Evolutionary conservation across 306 rosid genomes (phyloP).

Genomic region (Lagenaria siceraria): DNA sequence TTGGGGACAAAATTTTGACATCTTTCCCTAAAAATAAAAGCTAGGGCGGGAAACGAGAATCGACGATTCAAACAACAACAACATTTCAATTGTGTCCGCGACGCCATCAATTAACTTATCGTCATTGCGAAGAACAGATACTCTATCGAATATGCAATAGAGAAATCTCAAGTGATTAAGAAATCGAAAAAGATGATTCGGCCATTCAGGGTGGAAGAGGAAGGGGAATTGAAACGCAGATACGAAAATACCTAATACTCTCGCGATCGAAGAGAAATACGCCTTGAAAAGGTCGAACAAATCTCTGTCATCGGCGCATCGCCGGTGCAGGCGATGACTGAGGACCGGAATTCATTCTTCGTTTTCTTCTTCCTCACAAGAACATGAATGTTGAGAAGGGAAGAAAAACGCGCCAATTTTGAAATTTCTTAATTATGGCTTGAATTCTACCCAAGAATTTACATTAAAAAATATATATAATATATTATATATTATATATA

Average conservation of each 20-base stretch:
- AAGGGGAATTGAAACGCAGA: neutral
- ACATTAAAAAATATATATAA: too few relatives aligned
- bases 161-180: neutral
- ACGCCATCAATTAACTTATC: constrained; percentile 61
- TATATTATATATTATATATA: too few relatives aligned
- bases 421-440: too few relatives aligned
- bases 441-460: too few relatives aligned
- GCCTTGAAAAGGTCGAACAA: constrained; percentile 52
- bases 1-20: constrained; percentile 63
- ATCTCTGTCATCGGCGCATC: constrained; percentile 9
- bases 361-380: neutral
- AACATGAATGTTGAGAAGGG: neutral
- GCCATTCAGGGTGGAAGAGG: neutral
- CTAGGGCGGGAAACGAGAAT: neutral
- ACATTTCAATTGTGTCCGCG: constrained; percentile 33
- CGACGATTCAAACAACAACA: neutral
- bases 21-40: constrained; percentile 35
- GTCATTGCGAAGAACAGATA: constrained; percentile 80
- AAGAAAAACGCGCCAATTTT: neutral
- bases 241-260: constrained; percentile 13
- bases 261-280: constrained; percentile 79
- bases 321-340: neutral
- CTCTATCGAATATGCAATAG: neutral
- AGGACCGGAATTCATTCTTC: neutral
- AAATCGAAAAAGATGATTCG: neutral